Conservation (phyloP, 129 eudicot species). For the Rutidosis leptorrhynchoides region DNA sequence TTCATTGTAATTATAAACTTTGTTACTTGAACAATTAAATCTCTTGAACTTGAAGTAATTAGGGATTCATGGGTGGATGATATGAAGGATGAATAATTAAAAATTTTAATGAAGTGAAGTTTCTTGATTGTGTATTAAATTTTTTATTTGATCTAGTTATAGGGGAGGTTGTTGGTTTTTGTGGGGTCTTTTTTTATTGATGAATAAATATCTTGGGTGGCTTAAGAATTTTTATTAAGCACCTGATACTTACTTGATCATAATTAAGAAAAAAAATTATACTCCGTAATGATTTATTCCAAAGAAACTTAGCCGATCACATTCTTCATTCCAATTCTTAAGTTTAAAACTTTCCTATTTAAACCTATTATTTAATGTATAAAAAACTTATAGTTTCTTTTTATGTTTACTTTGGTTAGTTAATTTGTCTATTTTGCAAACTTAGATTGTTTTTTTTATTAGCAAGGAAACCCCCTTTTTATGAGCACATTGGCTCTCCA, state of each 20-base stretch:
- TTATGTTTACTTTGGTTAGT: neutral
- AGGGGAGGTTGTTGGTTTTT: neutral
- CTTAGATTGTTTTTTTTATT: too few relatives aligned
- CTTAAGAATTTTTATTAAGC: constrained; percentile 32
- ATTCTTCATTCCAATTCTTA: constrained; percentile 20
- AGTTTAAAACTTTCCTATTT: neutral
- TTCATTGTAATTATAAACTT: constrained; percentile 33
- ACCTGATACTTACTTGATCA: constrained; percentile 41
- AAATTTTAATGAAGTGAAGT: neutral
- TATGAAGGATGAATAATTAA: constrained; percentile 4
- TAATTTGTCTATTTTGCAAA: too few relatives aligned
- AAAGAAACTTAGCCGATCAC: constrained; percentile 17
- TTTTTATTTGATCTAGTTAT: constrained; percentile 16
- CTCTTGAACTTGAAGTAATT: neutral
- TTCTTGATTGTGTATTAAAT: neutral
- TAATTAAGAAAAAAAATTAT: constrained; percentile 11
- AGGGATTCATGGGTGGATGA: neutral
- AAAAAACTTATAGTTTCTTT: neutral
- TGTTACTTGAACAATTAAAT: constrained; percentile 7
- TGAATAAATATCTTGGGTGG: constrained; percentile 12
- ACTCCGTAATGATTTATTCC: constrained; percentile 38
- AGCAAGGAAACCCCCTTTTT: too few relatives aligned
- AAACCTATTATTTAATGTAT: neutral
- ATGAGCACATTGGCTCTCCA: too few relatives aligned
- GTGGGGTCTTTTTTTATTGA: constrained; percentile 17